Percentiles rank a stretch among this genome's conserved stretches.
Evolutionary conservation across 768 basidiomycete genomes (phyloP).

Genomic region (Psilocybe tampanensis): DNA sequence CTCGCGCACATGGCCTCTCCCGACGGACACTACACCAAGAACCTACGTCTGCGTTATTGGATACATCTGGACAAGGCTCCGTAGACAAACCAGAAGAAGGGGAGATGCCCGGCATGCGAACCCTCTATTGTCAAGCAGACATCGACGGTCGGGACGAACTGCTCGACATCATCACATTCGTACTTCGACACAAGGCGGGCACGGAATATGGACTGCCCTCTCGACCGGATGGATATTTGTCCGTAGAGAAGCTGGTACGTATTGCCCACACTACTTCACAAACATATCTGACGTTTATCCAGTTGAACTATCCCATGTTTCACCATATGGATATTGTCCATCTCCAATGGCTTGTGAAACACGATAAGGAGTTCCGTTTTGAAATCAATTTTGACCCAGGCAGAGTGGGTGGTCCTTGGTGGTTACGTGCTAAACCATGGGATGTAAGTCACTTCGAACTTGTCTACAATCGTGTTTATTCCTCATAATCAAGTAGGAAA

Average conservation of each 20-base stretch:
- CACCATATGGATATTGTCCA: slow-evolving; percentile 13
- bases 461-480: background rate
- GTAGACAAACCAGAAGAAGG: too few species aligned
- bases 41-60: background rate
- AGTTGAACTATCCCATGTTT: slow-evolving; percentile 25
- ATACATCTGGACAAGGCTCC: too few species aligned
- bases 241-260: slow-evolving; percentile 13
- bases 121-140: background rate
- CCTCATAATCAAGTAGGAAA: slow-evolving; percentile 12
- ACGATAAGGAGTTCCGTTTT: slow-evolving; percentile 17
- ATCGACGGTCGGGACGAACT: background rate
- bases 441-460: slow-evolving; percentile 15
- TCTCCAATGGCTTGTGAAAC: slow-evolving; percentile 17
- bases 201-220: slow-evolving; percentile 17
- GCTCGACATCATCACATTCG: slow-evolving; percentile 8
- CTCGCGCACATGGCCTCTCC: background rate
- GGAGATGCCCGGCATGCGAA: too few species aligned
- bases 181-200: slow-evolving; percentile 12
- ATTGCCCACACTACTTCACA: background rate
- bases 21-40: background rate
- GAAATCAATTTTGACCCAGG: slow-evolving; percentile 16
- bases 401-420: slow-evolving; percentile 16
- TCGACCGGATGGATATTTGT: slow-evolving; percentile 19
- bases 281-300: background rate
- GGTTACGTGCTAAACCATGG: slow-evolving; percentile 22